Evolutionary conservation across 2,329 filamentous ascomycete species (phyloP).

Genomic region (Ustulina deusta): DNA sequence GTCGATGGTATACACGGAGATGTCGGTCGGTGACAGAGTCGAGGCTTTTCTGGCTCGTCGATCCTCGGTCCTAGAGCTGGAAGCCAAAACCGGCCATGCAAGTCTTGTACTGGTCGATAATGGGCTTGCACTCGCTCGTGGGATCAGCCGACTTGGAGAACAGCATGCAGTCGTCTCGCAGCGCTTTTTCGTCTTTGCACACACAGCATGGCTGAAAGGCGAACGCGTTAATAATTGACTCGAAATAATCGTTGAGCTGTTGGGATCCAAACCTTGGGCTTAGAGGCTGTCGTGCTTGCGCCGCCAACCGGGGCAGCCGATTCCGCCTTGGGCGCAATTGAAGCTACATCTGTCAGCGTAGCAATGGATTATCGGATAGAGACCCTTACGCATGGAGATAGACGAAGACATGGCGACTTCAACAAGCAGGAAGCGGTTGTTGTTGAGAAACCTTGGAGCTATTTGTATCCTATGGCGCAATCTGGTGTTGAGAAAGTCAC

Average conservation of each 20-base stretch:
- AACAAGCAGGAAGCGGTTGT: slow-evolving; percentile 4
- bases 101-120: slow-evolving; percentile 85
- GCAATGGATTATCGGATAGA: neutral
- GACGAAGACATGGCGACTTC: slow-evolving; percentile 41
- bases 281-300: slow-evolving; percentile 44
- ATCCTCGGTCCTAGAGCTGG: slow-evolving; percentile 63
- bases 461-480: slow-evolving; percentile 26
- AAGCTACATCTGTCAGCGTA: slow-evolving; percentile 45
- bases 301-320: slow-evolving; percentile 40
- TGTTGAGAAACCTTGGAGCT: slow-evolving; percentile 15
- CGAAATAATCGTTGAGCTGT: neutral
- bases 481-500: slow-evolving; percentile 7
- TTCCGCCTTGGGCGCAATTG: slow-evolving; percentile 45
- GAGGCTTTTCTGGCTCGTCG: neutral
- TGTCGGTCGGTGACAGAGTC: neutral
- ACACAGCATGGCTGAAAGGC: slow-evolving; percentile 89
- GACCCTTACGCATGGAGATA: slow-evolving; percentile 42
- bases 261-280: slow-evolving; percentile 49
- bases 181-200: slow-evolving; percentile 93
- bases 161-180: slow-evolving; percentile 98
- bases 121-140: slow-evolving; percentile 82
- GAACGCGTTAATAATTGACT: slow-evolving; percentile 25
- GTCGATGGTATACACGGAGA: slow-evolving; percentile 25
- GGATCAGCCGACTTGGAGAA: slow-evolving; percentile 89
- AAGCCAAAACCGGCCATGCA: slow-evolving; percentile 97